Evolutionary conservation across 129 eudicot genomes (phyloP), one percentile per base, ranked within the genome.

Genomic region (Chrysanthemum makinoi): DNA sequence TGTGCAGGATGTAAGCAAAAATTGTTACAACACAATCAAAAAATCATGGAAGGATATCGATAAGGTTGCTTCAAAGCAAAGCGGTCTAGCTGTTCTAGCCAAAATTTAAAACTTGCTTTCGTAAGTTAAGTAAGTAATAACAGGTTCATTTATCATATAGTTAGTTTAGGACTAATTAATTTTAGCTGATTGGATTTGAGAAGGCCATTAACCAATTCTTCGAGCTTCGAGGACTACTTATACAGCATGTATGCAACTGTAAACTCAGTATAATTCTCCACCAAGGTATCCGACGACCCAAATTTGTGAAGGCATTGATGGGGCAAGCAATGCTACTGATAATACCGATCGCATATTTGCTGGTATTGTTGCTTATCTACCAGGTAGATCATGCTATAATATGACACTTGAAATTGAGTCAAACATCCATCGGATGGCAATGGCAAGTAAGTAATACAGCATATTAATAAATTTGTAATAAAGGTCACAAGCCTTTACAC

Each of bases 41-140:
- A 52, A 72, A 50, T 91, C 97, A 17, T 91, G 97, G 97, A 54
- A 75, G 2, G 84, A 72, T 80, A 91, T 88, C 33, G 87, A 82
- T 65, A 77, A 66, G 75, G 69, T 86, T 51, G 97, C 93, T 52
- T 81, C 86, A 14, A 46, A 46, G 70, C 88, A 85, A 44, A 75
- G 76, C 19, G 97, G 97, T 64, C 85, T 91, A 52, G 75, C 82
- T 17, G 54, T 75, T 72, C 93, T n/a, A 71, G 80, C 51, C 70
- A 77, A 57, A 75, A 52, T 86, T 91, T 73, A 86, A 81, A 12
- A 80, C 87, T 47, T 91, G 97, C 82, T 22, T n/a, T 17, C 74
- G 96, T 86, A 89, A 47, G 35, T 22, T 1, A n/a, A n/a, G 24
- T 30, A 30, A 22, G 83, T 80, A 54, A 30, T 15, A 13, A 22